Base-by-base conservation (phyloP, 352 stramenopile genomes). In the Peronospora tabacina region DNA sequence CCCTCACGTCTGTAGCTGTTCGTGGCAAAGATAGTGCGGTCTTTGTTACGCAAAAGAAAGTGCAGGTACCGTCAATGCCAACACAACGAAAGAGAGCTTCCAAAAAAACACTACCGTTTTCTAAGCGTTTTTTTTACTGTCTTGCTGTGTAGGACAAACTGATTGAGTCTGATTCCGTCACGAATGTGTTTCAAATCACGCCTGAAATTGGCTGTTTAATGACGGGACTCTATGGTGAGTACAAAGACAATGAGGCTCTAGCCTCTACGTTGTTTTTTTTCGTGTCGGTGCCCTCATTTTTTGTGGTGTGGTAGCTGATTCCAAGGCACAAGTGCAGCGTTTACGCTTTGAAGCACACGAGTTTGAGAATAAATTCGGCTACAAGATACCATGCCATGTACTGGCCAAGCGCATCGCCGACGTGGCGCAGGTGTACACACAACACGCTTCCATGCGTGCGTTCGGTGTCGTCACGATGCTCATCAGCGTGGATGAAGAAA, bases 11-110 rank as follows among this genome's bases (percentile, higher is more conserved):
- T 0, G 90, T 99, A 15, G 96, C 94, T 19, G 85, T 98, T 22
- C 82, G 95, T 24, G 96, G 96, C 19, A 88, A 85, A 54, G 90
- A 98, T 58, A 95, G 82, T 53, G 78, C 66, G 19, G 94, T 95
- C 13, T 90, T 99, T 32, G 95, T 99, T 29, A 99, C 97, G 0
- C 96, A 99, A 72, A 98, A 98, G 70, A 99, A 99, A 71, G 95
- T 99, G n/a, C 2, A n/a, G 28, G 17, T 17, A 12, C 1, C 20
- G 1, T 24, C 7, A 41, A 16, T 3, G 11, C 1, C 22, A 26
- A 26, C 5, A 26, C 5, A 29, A 11, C 7, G 12, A 17, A 7
- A 17, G 12, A 44, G 7, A 1, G 1, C 22, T 5, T 22, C 4
- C 22, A 26, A 26, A 26, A 26, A 26, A 26, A 5, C 5, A 26